Evolutionary conservation across 768 basidiomycete species (phyloP).

Genomic region (Hortiboletus campestris): DNA sequence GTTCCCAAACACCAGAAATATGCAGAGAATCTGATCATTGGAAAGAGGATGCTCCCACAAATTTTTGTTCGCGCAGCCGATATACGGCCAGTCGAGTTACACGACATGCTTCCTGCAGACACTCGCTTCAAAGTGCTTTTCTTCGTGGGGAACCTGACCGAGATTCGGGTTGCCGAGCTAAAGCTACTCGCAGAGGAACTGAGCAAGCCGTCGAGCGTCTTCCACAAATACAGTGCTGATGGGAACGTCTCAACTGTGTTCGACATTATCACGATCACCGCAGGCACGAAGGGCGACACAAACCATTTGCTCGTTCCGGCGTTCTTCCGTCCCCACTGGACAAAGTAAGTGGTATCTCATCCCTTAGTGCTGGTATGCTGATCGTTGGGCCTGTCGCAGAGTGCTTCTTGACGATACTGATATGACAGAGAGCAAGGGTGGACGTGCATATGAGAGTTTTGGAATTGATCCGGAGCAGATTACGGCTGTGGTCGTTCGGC

Average conservation of each 20-base stretch:
- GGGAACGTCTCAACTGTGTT: constrained; percentile 27
- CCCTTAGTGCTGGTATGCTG: neutral
- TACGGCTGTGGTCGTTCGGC: constrained; percentile 36
- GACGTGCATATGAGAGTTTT: constrained; percentile 31
- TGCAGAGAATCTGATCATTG: constrained; percentile 30
- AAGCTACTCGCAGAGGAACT: constrained; percentile 24
- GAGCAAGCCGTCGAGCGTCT: constrained; percentile 8
- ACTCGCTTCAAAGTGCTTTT: constrained; percentile 36
- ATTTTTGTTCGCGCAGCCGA: constrained; percentile 24
- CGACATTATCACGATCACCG: constrained; percentile 23
- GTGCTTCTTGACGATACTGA: constrained; percentile 36
- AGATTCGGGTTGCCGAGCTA: constrained; percentile 19
- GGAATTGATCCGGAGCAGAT: constrained; percentile 29
- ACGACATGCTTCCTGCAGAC: constrained; percentile 37
- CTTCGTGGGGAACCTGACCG: constrained; percentile 29
- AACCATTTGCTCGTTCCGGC: constrained; percentile 33
- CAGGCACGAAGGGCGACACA: constrained; percentile 29
- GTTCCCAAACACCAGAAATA: constrained; percentile 24
- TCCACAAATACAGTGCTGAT: constrained; percentile 26
- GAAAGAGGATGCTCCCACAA: constrained; percentile 36
- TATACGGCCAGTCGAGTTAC: constrained; percentile 31
- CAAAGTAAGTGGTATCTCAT: neutral
- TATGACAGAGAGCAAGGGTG: constrained; percentile 27
- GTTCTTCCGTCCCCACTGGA: neutral
- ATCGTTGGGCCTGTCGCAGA: constrained; percentile 12